Conservation (phyloP, 805 yeast genomes). For the Nakazawaea anatomiae region DNA sequence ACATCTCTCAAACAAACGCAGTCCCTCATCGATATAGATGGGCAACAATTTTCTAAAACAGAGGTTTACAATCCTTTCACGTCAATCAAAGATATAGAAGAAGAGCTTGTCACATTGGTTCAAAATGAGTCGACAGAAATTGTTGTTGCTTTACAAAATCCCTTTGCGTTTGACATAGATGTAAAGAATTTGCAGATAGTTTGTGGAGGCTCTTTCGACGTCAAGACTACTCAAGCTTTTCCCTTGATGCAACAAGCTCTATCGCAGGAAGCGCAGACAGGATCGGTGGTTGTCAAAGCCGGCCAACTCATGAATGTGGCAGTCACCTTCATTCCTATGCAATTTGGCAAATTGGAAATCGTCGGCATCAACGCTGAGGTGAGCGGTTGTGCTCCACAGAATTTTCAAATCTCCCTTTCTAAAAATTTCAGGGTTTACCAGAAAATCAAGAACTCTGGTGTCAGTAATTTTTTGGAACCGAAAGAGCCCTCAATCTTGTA, state of each 20-base stretch:
- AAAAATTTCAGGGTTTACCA: slow-evolving; percentile 17
- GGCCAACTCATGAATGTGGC: slow-evolving; percentile 30
- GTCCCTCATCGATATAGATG: neutral
- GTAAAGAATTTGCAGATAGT: slow-evolving; percentile 40
- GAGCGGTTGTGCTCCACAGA: slow-evolving; percentile 41
- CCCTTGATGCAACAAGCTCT: slow-evolving; percentile 5
- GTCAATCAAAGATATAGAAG: slow-evolving; percentile 12
- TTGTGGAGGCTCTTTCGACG: slow-evolving; percentile 15
- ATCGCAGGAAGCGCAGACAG: slow-evolving; percentile 14
- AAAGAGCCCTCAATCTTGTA: neutral
- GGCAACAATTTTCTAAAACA: neutral
- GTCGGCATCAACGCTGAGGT: slow-evolving; percentile 46
- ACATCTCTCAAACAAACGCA: slow-evolving; percentile 11
- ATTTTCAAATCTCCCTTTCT: slow-evolving; percentile 35
- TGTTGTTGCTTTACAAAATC: slow-evolving; percentile 61
- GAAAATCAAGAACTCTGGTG: slow-evolving; percentile 22
- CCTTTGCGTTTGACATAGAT: slow-evolving; percentile 69
- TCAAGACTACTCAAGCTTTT: slow-evolving; percentile 17
- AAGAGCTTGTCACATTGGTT: slow-evolving; percentile 31
- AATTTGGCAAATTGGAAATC: slow-evolving; percentile 42
- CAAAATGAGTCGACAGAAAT: slow-evolving; percentile 62
- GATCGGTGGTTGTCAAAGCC: slow-evolving; percentile 29
- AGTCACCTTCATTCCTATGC: slow-evolving; percentile 42
- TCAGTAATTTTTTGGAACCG: neutral
- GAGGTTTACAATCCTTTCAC: slow-evolving; percentile 45